phyloP scores from a whole-genome alignment of 176 grass and related monocot genomes.

The Carex kokanica region DNA sequence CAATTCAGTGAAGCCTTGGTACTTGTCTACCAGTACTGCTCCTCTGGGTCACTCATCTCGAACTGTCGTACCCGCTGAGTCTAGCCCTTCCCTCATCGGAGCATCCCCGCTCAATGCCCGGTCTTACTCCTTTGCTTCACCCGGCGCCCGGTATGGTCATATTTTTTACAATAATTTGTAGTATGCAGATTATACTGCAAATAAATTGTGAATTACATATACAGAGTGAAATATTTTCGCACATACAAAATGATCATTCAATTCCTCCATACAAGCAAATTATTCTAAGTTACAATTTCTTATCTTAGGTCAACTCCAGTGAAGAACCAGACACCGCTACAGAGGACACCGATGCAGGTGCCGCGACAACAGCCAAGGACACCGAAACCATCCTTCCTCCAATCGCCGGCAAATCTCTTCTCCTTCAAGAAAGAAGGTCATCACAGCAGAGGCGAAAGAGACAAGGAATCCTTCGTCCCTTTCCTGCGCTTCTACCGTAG shows the following conservation, averaged over 20 bases:
- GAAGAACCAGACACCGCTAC: slow-evolving; percentile 31
- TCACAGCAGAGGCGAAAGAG: slow-evolving; percentile 54
- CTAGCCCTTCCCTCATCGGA: slow-evolving; percentile 75
- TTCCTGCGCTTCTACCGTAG: slow-evolving; percentile 88
- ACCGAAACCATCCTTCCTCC: slow-evolving; percentile 90
- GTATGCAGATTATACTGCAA: neutral
- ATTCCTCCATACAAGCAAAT: neutral
- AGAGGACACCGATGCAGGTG: slow-evolving; percentile 26
- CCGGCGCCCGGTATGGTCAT: slow-evolving; percentile 46
- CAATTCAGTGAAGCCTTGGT: slow-evolving; percentile 96
- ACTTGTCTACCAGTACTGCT: slow-evolving; percentile 66
- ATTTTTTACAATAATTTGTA: neutral
- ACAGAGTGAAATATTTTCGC: neutral
- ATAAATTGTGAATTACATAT: neutral
- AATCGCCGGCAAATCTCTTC: slow-evolving; percentile 78
- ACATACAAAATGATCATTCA: neutral
- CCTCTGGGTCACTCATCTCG: slow-evolving; percentile 38
- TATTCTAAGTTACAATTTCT: neutral
- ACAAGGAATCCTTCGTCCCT: slow-evolving; percentile 77
- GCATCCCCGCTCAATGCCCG: slow-evolving; percentile 87
- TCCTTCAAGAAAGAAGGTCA: slow-evolving; percentile 71
- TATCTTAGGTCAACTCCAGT: slow-evolving; percentile 12
- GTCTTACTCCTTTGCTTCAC: slow-evolving; percentile 97
- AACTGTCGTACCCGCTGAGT: slow-evolving; percentile 45
- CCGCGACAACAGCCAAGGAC: slow-evolving; percentile 55